phyloP scores from a whole-genome alignment of 1,284 basidiomycete genomes.

The Leccinum subfulvum region DNA sequence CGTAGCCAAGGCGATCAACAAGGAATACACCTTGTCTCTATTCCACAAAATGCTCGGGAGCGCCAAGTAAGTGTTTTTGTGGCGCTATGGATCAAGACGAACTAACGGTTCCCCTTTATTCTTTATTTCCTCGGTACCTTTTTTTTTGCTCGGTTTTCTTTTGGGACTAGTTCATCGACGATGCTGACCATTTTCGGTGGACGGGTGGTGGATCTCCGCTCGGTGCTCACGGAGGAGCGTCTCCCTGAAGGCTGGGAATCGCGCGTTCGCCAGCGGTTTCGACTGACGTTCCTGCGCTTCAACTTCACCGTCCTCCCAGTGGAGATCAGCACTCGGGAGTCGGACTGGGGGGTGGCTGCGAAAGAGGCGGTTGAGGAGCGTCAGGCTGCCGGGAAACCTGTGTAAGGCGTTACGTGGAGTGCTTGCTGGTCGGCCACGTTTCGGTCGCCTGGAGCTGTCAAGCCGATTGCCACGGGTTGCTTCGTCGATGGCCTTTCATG shows the following conservation, averaged over 20 bases:
- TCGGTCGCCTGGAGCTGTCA: background rate
- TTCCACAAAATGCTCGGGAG: no score
- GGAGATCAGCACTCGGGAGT: conserved; percentile 44
- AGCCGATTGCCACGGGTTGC: background rate
- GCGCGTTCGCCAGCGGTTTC: conserved; percentile 47
- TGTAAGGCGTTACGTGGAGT: background rate
- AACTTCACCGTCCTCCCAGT: conserved; percentile 55
- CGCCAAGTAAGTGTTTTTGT: conserved; percentile 9
- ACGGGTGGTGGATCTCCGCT: conserved; percentile 50
- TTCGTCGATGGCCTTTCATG: background rate
- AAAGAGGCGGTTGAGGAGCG: background rate
- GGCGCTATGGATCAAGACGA: background rate
- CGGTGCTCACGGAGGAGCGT: conserved; percentile 61
- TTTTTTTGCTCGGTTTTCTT: background rate
- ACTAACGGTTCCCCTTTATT: background rate
- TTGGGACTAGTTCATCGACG: conserved; percentile 18
- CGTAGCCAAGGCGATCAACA: no score
- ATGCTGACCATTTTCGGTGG: conserved; percentile 61
- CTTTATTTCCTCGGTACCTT: background rate
- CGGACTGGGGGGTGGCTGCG: conserved; percentile 28
- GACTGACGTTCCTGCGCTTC: conserved; percentile 59
- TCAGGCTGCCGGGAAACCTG: no score
- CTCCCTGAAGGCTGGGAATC: conserved; percentile 71
- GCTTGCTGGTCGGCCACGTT: background rate
- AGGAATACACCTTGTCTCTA: no score